Conservation (phyloP, 495 filamentous ascomycete species). For the Recurvomyces mirabilis region DNA sequence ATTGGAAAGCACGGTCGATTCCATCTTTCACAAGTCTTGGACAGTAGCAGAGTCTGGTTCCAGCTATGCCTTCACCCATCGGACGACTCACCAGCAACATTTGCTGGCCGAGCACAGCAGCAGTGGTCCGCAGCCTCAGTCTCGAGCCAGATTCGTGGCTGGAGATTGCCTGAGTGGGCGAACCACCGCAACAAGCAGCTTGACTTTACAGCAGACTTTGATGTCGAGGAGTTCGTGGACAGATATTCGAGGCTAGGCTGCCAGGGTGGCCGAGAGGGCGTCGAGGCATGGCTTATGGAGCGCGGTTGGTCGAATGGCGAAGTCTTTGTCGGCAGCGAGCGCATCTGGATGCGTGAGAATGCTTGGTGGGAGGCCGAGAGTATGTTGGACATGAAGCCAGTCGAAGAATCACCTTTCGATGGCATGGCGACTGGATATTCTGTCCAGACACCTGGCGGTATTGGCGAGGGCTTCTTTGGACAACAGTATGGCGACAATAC, state of each 20-base stretch:
- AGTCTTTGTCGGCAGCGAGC: slow-evolving; percentile 76
- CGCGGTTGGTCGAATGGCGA: slow-evolving; percentile 98
- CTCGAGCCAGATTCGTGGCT: slow-evolving; percentile 81
- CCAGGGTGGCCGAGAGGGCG: slow-evolving; percentile 79
- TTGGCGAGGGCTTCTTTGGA: slow-evolving; percentile 62
- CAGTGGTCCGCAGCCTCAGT: slow-evolving; percentile 82
- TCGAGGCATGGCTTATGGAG: slow-evolving; percentile 91
- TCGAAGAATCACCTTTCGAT: slow-evolving; percentile 34
- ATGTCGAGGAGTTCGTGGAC: slow-evolving; percentile 77
- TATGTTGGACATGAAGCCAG: slow-evolving; percentile 84
- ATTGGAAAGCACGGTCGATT: slow-evolving; percentile 64
- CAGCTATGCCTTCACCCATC: slow-evolving; percentile 86
- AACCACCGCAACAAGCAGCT: slow-evolving; percentile 83
- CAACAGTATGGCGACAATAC: slow-evolving; percentile 50
- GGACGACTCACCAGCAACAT: slow-evolving; percentile 63
- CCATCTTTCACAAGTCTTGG: slow-evolving; percentile 55
- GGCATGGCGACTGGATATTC: slow-evolving; percentile 52
- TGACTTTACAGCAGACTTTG: slow-evolving; percentile 97
- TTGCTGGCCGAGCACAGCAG: slow-evolving; percentile 49
- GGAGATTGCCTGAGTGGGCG: slow-evolving; percentile 92
- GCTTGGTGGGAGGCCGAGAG: slow-evolving; percentile 98
- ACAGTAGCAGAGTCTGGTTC: slow-evolving; percentile 87
- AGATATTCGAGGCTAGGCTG: slow-evolving; percentile 79
- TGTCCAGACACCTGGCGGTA: slow-evolving; percentile 35
- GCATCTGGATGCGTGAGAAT: slow-evolving; percentile 88